Evolutionary conservation across 139 green algal species (phyloP).

Genomic region (Gonium pectorale): DNA sequence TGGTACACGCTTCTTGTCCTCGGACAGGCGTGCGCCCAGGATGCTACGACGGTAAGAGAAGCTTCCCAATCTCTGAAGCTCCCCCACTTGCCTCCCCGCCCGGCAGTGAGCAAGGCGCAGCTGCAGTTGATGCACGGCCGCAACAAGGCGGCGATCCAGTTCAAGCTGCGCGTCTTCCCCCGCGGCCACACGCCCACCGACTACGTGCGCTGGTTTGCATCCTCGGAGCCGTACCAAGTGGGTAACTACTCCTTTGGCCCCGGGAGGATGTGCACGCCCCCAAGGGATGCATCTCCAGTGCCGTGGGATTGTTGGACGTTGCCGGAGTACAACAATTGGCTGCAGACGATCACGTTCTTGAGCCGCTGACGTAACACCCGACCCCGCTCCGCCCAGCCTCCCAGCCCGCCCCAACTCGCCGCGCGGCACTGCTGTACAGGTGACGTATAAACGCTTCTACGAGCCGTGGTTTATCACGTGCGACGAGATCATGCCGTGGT

Average conservation of each 20-base stretch:
- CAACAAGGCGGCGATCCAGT: constrained; percentile 48
- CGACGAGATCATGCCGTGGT: constrained; percentile 51
- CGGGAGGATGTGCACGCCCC: no score
- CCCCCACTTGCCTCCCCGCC: background rate
- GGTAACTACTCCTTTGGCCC: no score
- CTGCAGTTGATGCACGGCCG: constrained; percentile 8
- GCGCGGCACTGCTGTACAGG: no score
- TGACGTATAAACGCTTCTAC: constrained; percentile 55
- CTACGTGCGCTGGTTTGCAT: constrained; percentile 43
- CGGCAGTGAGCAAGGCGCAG: constrained; percentile 36
- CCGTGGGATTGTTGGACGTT: no score
- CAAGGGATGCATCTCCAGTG: no score
- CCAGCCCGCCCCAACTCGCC: background rate
- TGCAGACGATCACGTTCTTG: no score
- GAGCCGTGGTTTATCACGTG: constrained; percentile 59
- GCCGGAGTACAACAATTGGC: no score
- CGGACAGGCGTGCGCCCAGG: no score
- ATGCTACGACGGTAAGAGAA: no score
- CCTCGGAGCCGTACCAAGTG: constrained; percentile 38
- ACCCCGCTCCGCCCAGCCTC: background rate
- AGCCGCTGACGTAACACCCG: no score
- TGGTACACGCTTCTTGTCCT: no score
- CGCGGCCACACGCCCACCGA: constrained; percentile 60
- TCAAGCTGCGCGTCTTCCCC: constrained; percentile 59
- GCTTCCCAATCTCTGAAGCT: no score